Evolutionary conservation across 192 early-diverging fungal genomes (phyloP).

Genomic region (Backusella mclennaniae): DNA sequence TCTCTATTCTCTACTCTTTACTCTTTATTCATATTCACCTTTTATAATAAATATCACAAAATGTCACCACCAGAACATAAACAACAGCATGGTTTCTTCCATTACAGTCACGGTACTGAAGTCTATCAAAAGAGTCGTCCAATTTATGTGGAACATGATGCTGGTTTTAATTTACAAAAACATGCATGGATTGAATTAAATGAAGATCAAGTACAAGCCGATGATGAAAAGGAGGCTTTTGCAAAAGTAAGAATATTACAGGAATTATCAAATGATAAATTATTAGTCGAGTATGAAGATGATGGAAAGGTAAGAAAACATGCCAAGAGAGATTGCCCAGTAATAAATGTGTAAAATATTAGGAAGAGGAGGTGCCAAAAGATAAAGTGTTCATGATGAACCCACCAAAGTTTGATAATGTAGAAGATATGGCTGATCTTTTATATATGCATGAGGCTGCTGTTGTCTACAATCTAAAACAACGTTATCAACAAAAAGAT

Average conservation of each 20-base stretch:
- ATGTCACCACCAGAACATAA: conserved; percentile 12
- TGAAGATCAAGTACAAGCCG: neutral
- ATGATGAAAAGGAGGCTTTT: neutral
- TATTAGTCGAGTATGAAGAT: conserved; percentile 5
- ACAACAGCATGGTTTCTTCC: conserved; percentile 12
- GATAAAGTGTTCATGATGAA: conserved; percentile 96
- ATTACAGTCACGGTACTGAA: conserved; percentile 35
- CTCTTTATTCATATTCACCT: neutral
- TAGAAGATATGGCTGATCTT: conserved; percentile 98
- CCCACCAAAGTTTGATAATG: conserved; percentile 98
- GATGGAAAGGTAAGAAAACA: neutral
- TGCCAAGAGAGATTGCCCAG: neutral
- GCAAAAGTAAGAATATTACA: neutral
- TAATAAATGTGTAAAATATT: neutral
- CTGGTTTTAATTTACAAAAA: conserved; percentile 11
- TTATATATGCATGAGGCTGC: conserved; percentile 96
- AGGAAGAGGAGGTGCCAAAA: neutral
- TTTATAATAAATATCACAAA: conserved; percentile 1
- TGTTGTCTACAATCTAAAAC: conserved; percentile 91
- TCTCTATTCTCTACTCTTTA: neutral
- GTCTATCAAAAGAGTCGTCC: conserved; percentile 4
- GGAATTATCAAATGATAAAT: neutral
- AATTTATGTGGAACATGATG: neutral
- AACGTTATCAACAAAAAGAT: conserved; percentile 86
- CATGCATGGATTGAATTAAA: conserved; percentile 4